Evolutionary conservation across 352 stramenopile genomes (phyloP), one percentile per base, ranked within the genome.

Genomic region (Pythium sp.): DNA sequence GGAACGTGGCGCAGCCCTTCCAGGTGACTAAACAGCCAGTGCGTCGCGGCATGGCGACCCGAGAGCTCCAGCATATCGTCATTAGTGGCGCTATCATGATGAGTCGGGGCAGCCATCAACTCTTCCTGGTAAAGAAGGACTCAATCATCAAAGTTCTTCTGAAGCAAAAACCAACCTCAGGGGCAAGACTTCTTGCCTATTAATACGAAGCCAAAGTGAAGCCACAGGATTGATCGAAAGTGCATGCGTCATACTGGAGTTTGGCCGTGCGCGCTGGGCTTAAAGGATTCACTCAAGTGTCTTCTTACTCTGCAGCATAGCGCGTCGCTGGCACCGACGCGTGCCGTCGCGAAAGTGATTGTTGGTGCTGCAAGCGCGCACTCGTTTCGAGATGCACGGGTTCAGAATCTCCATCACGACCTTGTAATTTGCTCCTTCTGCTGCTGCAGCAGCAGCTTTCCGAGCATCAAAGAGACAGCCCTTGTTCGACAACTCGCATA

Each of bases 11-110:
- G 38, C 0, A 70, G 49, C 3, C 73, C 75, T 5, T 74, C 66
- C 5, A 84, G 24, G 2, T 69, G 76, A 0, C 57, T 62, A 26
- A 84, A 73, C 22, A 86, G 61, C 73, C 73, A 86, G 22, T 74
- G 54, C 1, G 74, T 81, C n/a, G 74, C 72, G 28, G 26, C 34
- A 2, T 70, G 76, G 7, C 64, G 62, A 14, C 61, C 67, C 0
- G n/a, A 8, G 51, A 70, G 34, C 22, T 51, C 20, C 26, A 70
- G 20, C 8, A 30, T 49, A 3, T 34, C 26, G 22, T 12, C 56
- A 9, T 51, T n/a, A 49, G 41, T 22, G 32, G 4, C 56, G 49
- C 20, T 26, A 15, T 51, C 65, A 8, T 36, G 30, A 34, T 34
- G 38, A 46, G 12, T 46, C 32, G 5, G 12, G 12, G 12, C 38